Percentiles rank a stretch among this genome's conserved stretches.
phyloP scores from a whole-genome alignment of 345 rosid genomes.

The Hypericum androsaemum region DNA sequence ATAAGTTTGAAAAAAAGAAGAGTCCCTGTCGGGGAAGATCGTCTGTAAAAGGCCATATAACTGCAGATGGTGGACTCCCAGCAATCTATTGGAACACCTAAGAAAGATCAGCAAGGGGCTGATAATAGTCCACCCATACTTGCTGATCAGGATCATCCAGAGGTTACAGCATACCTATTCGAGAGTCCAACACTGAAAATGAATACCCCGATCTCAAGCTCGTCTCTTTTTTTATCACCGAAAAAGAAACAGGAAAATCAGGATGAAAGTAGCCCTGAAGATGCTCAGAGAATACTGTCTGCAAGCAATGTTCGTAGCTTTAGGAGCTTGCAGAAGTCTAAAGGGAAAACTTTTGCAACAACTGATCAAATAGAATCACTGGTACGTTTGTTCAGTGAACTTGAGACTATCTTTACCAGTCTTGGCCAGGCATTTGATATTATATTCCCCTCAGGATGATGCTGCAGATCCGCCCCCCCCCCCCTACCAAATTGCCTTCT shows the following conservation, averaged over 20 bases:
- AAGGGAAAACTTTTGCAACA: slow-evolving; percentile 26
- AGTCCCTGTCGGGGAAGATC: slow-evolving; percentile 45
- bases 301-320: slow-evolving; percentile 27
- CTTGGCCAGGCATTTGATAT: too few relatives aligned
- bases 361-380: slow-evolving; percentile 28
- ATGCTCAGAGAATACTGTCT: slow-evolving; percentile 24
- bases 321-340: slow-evolving; percentile 30
- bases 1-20: slow-evolving; percentile 24
- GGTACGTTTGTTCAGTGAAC: slow-evolving; percentile 27
- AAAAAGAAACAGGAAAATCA: slow-evolving; percentile 26
- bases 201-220: slow-evolving; percentile 31
- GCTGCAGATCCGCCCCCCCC: slow-evolving; percentile 34
- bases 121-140: slow-evolving; percentile 18
- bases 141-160: slow-evolving; percentile 27
- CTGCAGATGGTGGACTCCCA: slow-evolving; percentile 20
- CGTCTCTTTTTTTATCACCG: slow-evolving; percentile 34
- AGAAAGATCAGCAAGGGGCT: slow-evolving; percentile 25
- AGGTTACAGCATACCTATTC: slow-evolving; percentile 19
- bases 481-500: slow-evolving; percentile 24
- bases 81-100: slow-evolving; percentile 1
- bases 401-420: neutral
- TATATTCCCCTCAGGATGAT: slow-evolving; percentile 31
- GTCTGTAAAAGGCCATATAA: slow-evolving; percentile 20
- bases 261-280: slow-evolving; percentile 27
- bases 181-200: slow-evolving; percentile 60